These are phyloP conservation scores for Podospora appendiculata DNA, from an alignment of 495 filamentous ascomycete species.

Conservation along the genomic window DNA sequence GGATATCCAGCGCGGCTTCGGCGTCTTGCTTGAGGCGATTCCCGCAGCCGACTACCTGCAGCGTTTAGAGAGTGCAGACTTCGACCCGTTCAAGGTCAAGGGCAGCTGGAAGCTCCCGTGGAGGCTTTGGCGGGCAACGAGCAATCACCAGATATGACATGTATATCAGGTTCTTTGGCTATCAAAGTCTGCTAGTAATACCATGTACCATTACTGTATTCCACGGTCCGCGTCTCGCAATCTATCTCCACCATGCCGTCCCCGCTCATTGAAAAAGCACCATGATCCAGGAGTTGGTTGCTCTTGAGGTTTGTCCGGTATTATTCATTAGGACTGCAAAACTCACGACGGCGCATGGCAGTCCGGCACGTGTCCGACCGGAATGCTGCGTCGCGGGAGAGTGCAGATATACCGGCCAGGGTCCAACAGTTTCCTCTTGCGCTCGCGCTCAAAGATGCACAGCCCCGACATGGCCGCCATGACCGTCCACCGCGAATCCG, in stretches of 20 bases:
- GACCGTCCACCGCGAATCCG: not conserved
- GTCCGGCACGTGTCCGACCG: no score
- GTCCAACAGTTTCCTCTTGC: no score
- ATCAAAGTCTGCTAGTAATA: not conserved
- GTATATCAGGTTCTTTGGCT: not conserved
- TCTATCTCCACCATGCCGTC: no score
- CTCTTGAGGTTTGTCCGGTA: no score
- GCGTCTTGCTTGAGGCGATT: slow-evolving; percentile 72
- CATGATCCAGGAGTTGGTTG: no score
- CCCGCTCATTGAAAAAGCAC: no score
- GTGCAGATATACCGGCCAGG: no score
- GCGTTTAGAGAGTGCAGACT: slow-evolving; percentile 67
- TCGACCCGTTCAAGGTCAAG: slow-evolving; percentile 63
- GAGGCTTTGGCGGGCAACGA: slow-evolving; percentile 68
- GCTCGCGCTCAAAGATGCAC: not conserved
- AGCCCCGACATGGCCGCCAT: not conserved
- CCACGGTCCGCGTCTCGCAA: not conserved
- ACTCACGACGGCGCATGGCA: no score
- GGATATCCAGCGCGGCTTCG: slow-evolving; percentile 62
- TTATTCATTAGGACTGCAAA: no score
- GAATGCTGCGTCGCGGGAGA: no score
- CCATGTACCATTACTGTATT: not conserved
- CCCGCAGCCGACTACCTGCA: slow-evolving; percentile 71
- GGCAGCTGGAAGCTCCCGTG: slow-evolving; percentile 86
- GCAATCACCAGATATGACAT: slow-evolving; percentile 46